phyloP scores from a whole-genome alignment of 176 grass and related monocot genomes.

The Zoysia japonica region DNA sequence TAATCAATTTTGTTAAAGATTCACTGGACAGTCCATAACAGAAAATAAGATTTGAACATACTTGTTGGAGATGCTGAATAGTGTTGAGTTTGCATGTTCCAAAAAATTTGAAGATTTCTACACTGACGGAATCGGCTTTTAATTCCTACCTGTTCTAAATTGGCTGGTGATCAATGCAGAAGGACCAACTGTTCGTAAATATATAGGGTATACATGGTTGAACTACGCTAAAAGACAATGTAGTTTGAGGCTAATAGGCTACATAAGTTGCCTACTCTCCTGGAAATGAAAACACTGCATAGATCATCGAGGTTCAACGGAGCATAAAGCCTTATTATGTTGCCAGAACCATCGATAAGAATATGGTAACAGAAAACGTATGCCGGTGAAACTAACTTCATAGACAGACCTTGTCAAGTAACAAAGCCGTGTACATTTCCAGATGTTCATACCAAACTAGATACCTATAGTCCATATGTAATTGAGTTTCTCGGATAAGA shows the following conservation, averaged over 20 bases:
- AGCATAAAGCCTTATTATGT: not conserved
- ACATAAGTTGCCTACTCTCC: not conserved
- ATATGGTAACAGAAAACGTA: not conserved
- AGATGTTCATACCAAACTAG: not conserved
- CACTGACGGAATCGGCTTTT: not conserved
- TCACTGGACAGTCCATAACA: not conserved
- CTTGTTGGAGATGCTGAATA: not conserved
- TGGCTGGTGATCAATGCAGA: not conserved
- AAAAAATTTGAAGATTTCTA: not conserved
- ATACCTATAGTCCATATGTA: not conserved
- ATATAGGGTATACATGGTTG: too few relatives aligned
- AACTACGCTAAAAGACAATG: not conserved
- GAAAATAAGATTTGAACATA: not conserved
- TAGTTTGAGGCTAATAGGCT: not conserved
- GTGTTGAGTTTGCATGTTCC: not conserved
- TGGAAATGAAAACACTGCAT: not conserved
- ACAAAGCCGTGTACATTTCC: slow-evolving; percentile 17
- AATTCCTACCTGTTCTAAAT: not conserved
- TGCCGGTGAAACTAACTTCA: not conserved
- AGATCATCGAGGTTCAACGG: not conserved
- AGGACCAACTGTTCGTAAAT: not conserved
- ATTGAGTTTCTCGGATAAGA: too few relatives aligned
- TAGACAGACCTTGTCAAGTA: not conserved
- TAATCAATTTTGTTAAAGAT: not conserved
- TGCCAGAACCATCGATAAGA: not conserved